Evolutionary conservation across 495 filamentous ascomycete species (phyloP).

Genomic region (Trichodelitschia bisporula): DNA sequence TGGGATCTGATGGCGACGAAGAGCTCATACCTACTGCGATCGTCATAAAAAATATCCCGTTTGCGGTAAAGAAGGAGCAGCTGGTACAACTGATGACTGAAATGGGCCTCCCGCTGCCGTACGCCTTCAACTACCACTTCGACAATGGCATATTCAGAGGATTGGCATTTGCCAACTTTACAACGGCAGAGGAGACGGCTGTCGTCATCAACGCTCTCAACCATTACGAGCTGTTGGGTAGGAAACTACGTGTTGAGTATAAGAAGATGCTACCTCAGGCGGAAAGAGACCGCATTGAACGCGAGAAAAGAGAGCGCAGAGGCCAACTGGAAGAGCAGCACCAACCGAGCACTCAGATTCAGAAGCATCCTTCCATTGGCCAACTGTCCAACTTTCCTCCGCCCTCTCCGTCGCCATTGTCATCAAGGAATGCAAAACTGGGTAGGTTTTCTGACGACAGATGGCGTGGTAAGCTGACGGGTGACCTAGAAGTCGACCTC

Average conservation of each 20-base stretch:
- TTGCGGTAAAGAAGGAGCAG: slow-evolving; percentile 93
- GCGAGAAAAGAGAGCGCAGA: slow-evolving; percentile 89
- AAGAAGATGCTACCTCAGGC: slow-evolving; percentile 97
- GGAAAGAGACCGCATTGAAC: slow-evolving; percentile 85
- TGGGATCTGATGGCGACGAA: slow-evolving; percentile 34
- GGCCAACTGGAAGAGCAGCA: slow-evolving; percentile 96
- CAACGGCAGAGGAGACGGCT: slow-evolving; percentile 77
- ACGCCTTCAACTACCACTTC: slow-evolving; percentile 99
- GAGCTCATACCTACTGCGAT: slow-evolving; percentile 96
- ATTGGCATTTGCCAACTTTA: slow-evolving; percentile 95
- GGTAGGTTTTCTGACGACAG: too few relatives aligned
- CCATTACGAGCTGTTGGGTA: slow-evolving; percentile 80
- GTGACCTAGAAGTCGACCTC: slow-evolving; percentile 37
- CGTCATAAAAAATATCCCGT: slow-evolving; percentile 98
- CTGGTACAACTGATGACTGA: slow-evolving; percentile 81
- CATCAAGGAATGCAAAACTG: slow-evolving; percentile 31
- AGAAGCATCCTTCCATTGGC: slow-evolving; percentile 62
- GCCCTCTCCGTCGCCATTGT: slow-evolving; percentile 48
- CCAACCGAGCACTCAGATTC: slow-evolving; percentile 36
- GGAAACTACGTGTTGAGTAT: slow-evolving; percentile 89
- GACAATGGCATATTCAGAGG: slow-evolving; percentile 95
- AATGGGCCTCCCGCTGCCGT: slow-evolving; percentile 70
- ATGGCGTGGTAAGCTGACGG: too few relatives aligned
- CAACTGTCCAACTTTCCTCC: slow-evolving; percentile 41
- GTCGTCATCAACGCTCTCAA: slow-evolving; percentile 79